Percentiles rank a stretch among this genome's conserved stretches.
Evolutionary conservation across 768 basidiomycete genomes (phyloP).

Genomic region (Boletus bicolor): DNA sequence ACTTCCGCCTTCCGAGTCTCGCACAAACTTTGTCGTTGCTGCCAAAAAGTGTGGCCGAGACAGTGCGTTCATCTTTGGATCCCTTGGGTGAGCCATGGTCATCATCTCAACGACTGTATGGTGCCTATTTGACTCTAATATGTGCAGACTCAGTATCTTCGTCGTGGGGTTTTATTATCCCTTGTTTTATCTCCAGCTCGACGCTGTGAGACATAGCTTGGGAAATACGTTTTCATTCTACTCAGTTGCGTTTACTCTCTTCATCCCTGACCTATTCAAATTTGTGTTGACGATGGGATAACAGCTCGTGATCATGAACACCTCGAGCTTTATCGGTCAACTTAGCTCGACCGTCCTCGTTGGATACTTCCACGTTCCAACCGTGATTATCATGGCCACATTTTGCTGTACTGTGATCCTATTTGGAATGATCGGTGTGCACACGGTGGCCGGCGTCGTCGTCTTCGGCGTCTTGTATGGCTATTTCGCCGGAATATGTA

Average conservation of each 20-base stretch:
- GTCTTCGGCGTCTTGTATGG: slow-evolving; percentile 47
- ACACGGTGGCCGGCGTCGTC: slow-evolving; percentile 38
- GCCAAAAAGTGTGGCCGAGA: slow-evolving; percentile 25
- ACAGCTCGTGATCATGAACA: slow-evolving; percentile 57
- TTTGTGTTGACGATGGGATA: background rate
- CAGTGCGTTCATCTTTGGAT: slow-evolving; percentile 28
- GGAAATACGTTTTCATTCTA: slow-evolving; percentile 53
- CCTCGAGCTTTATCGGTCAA: slow-evolving; percentile 51
- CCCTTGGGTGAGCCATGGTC: slow-evolving; percentile 19
- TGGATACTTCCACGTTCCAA: slow-evolving; percentile 42
- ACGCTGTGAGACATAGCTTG: slow-evolving; percentile 47
- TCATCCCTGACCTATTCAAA: background rate
- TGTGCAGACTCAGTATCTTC: slow-evolving; percentile 28
- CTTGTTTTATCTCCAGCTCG: slow-evolving; percentile 58
- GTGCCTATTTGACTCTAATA: background rate
- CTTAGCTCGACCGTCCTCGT: slow-evolving; percentile 46
- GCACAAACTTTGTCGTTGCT: slow-evolving; percentile 17
- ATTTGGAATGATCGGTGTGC: slow-evolving; percentile 47
- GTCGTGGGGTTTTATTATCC: slow-evolving; percentile 50
- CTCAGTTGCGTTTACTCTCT: slow-evolving; percentile 37
- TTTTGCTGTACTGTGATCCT: slow-evolving; percentile 39
- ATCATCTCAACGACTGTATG: background rate
- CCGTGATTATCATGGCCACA: slow-evolving; percentile 34
- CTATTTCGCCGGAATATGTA: slow-evolving; percentile 49
- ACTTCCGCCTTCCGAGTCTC: slow-evolving; percentile 32